These are phyloP conservation scores for Xylaria longipes DNA, from an alignment of 495 filamentous ascomycete species.

Conservation along the genomic window DNA sequence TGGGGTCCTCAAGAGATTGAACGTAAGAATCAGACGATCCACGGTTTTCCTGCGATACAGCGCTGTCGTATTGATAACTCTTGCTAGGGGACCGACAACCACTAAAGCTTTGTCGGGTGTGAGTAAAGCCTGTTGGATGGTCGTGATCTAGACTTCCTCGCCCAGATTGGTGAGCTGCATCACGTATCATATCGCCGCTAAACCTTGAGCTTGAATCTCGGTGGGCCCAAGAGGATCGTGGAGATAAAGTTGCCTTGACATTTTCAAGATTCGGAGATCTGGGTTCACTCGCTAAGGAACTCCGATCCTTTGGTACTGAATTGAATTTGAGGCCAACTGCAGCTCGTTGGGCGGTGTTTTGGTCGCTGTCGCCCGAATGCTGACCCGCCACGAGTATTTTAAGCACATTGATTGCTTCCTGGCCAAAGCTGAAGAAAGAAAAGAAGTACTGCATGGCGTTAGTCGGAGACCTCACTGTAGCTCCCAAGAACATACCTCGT, in stretches of 20 bases:
- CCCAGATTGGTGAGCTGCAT: slow-evolving; percentile 50
- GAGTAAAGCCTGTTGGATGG: slow-evolving; percentile 43
- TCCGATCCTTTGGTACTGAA: slow-evolving; percentile 28
- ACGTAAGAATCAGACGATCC: slow-evolving; percentile 80
- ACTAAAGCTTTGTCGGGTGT: slow-evolving; percentile 64
- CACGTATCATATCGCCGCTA: slow-evolving; percentile 51
- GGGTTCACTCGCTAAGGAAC: slow-evolving; percentile 33
- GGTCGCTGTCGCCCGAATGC: slow-evolving; percentile 37
- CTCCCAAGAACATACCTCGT: slow-evolving; percentile 70
- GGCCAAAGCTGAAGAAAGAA: slow-evolving; percentile 87
- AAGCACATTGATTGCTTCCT: slow-evolving; percentile 82
- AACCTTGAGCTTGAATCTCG: slow-evolving; percentile 56
- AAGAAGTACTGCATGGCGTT: slow-evolving; percentile 82
- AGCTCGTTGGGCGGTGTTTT: slow-evolving; percentile 23
- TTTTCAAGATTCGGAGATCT: slow-evolving; percentile 63
- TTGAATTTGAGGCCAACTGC: slow-evolving; percentile 33
- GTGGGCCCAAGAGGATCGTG: slow-evolving; percentile 56
- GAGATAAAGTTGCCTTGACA: slow-evolving; percentile 69
- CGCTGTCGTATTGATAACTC: slow-evolving; percentile 47
- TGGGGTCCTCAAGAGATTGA: slow-evolving; percentile 72
- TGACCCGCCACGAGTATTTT: slow-evolving; percentile 74
- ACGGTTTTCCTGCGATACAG: slow-evolving; percentile 57
- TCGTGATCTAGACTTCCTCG: slow-evolving; percentile 60
- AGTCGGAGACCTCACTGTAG: not conserved
- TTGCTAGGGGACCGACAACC: slow-evolving; percentile 56